phyloP scores from a whole-genome alignment of 2,329 filamentous ascomycete genomes.

The Basipetospora chlamydospora region DNA sequence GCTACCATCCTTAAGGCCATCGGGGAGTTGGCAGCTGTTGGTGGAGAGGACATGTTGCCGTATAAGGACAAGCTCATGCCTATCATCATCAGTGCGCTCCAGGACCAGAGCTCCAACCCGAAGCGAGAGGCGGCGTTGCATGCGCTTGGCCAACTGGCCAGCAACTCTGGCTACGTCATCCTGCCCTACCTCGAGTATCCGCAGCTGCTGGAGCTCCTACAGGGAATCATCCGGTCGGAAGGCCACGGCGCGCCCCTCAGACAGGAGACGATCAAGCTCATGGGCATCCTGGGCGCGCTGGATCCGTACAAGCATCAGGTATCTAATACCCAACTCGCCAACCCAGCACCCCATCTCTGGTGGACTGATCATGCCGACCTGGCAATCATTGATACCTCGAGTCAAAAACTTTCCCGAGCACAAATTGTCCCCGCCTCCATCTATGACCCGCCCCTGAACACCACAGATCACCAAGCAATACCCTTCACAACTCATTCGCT shows the following conservation, averaged over 20 bases:
- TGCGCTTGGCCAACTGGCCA: conserved; percentile 81
- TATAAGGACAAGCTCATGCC: conserved; percentile 92
- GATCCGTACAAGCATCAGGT: conserved; percentile 91
- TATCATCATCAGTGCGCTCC: conserved; percentile 82
- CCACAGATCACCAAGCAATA: no score
- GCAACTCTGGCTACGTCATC: conserved; percentile 95
- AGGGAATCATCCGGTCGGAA: conserved; percentile 88
- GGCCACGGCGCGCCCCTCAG: conserved; percentile 67
- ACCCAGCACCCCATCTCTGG: background rate
- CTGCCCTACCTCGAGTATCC: conserved; percentile 92
- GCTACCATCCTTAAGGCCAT: conserved; percentile 92
- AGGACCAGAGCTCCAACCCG: conserved; percentile 79
- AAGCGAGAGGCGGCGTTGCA: conserved; percentile 87
- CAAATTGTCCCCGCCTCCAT: no score
- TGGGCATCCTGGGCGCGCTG: conserved; percentile 86
- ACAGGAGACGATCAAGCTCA: conserved; percentile 89
- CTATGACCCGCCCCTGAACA: no score
- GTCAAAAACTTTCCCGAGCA: no score
- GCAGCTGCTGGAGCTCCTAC: conserved; percentile 78
- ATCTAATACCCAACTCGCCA: conserved; percentile 9
- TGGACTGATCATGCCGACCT: background rate
- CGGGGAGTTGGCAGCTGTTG: conserved; percentile 84
- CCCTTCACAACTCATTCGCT: no score
- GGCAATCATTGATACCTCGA: no score
- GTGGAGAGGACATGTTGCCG: conserved; percentile 81